Base-by-base conservation (phyloP, 2,329 filamentous ascomycete genomes). In the Colletotrichum acutatum region DNA sequence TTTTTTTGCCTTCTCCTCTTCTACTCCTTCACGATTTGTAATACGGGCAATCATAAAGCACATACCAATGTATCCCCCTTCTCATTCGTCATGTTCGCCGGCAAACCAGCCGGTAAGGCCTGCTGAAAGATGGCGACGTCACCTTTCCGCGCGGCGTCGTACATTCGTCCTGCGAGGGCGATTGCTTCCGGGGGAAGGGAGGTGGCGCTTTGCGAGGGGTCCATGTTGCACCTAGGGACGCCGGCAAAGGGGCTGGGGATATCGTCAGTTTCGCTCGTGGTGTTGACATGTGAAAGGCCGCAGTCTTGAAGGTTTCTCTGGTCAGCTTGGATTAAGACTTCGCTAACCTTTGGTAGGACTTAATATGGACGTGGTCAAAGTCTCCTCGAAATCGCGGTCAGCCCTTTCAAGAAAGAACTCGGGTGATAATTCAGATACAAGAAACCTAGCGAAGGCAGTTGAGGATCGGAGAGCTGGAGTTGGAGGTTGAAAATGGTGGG, bases 11-110 rank as follows among this genome's bases (percentile, higher is more conserved):
- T 9, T 32, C 30, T 32, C 11, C 30, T 32, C n/a, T n/a, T n/a
- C n/a, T n/a, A n/a, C n/a, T n/a, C n/a, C n/a, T n/a, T n/a, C n/a
- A n/a, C n/a, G n/a, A n/a, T n/a, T n/a, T n/a, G n/a, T n/a, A n/a
- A n/a, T n/a, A n/a, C n/a, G n/a, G n/a, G n/a, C 5, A 68, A 46
- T 9, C 14, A 16, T 16, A 6, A 37, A 75, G 37, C 4, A 42
- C 85, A 56, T 84, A 90, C 89, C 73, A 94, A 81, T n/a, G 89
- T 93, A 79, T 95, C 92, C 61, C 92, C 93, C 75, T 93, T 92
- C 62, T 92, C 88, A 77, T 94, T 94, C 26, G 91, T 93, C 80
- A 94, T 84, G 77, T 94, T 94, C 1, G 89, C 84, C 0, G 92
- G 92, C 30, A 94, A 83, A 1, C 93, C 92, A 2, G 89, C 90